phyloP scores from a whole-genome alignment of 2,329 filamentous ascomycete species.

The Sclerotinia glacialis region DNA sequence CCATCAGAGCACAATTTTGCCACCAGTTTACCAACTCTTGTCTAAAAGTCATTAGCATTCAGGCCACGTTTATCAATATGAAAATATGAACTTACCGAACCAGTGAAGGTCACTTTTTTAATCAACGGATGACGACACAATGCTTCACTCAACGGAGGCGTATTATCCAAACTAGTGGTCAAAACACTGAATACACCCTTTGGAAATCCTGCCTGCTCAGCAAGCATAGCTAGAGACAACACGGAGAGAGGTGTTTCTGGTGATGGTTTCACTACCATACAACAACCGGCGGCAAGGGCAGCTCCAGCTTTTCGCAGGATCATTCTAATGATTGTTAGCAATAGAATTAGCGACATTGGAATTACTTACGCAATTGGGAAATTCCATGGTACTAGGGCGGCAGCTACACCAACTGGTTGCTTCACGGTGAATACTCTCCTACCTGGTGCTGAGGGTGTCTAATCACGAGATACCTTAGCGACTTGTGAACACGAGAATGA shows the following conservation, averaged over 20 bases:
- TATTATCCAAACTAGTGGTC: constrained; percentile 56
- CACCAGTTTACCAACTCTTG: constrained; percentile 60
- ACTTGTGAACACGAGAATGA: not conserved
- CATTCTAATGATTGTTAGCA: constrained; percentile 42
- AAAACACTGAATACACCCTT: constrained; percentile 60
- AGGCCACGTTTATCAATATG: not conserved
- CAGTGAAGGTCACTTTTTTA: constrained; percentile 63
- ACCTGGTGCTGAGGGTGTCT: constrained; percentile 57
- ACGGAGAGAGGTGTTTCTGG: constrained; percentile 63
- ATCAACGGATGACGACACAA: constrained; percentile 56
- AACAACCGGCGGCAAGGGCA: constrained; percentile 68
- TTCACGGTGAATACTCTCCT: constrained; percentile 70
- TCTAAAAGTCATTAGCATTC: constrained; percentile 36
- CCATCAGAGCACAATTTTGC: constrained; percentile 58
- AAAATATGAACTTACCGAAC: constrained; percentile 40
- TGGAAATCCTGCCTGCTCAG: constrained; percentile 54
- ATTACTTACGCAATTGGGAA: constrained; percentile 57
- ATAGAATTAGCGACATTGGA: not conserved
- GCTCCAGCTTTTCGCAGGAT: constrained; percentile 65
- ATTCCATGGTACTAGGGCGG: constrained; percentile 70
- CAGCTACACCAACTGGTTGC: constrained; percentile 67
- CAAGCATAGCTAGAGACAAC: constrained; percentile 53
- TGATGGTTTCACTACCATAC: constrained; percentile 71
- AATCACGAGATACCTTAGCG: not conserved
- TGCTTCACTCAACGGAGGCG: constrained; percentile 52